Evolutionary conservation across 2,329 filamentous ascomycete genomes (phyloP), one percentile per base, ranked within the genome.

Genomic region (Neofusicoccum kwambonambiense): DNA sequence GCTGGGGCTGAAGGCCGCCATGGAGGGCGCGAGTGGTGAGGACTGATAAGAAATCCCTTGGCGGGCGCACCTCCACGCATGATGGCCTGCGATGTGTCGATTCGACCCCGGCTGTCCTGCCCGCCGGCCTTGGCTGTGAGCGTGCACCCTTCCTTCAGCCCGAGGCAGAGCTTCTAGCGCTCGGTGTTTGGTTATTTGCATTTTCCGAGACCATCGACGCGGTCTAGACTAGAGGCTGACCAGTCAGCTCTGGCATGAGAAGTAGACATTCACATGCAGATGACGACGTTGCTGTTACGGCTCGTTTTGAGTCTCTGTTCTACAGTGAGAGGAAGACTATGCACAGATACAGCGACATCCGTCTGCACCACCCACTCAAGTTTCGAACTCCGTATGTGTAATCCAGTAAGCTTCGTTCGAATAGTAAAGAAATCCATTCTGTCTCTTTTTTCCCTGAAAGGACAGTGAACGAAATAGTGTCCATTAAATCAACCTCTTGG

Each of bases 401-500:
- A 3, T 22, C 22, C 22, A 22, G 22, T 22, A 22, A 22, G 22
- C 22, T 22, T 22, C 22, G 3, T 11, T 41, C 17, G 27, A 42
- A 6, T 13, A 27, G 19, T 3, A 39, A 27, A 41, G 6, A 42
- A 27, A 9, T 61, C n/a, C 42, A 37, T 60, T 44, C 4, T 50
- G 42, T 31, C 6, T 44, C 31, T 27, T 60, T 47, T 47, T 35
- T 15, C 11, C 27, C 41, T n/a, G 19, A 12, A 37, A 58, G 17
- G 42, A 39, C 42, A 19, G 54, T 39, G 37, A n/a, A 39, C 3
- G n/a, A 58, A 4, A 17, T 31, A 31, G 27, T 57, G 27, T 37
- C 41, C 41, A 51, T 62, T 12, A 50, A 51, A 62, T 41, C 19
- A 62, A 42, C 35, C 47, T 42, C 47, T 51, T 74, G 73, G 72